phyloP scores from a whole-genome alignment of 2,329 filamentous ascomycete species.

The Cordyceps pruinosa region DNA sequence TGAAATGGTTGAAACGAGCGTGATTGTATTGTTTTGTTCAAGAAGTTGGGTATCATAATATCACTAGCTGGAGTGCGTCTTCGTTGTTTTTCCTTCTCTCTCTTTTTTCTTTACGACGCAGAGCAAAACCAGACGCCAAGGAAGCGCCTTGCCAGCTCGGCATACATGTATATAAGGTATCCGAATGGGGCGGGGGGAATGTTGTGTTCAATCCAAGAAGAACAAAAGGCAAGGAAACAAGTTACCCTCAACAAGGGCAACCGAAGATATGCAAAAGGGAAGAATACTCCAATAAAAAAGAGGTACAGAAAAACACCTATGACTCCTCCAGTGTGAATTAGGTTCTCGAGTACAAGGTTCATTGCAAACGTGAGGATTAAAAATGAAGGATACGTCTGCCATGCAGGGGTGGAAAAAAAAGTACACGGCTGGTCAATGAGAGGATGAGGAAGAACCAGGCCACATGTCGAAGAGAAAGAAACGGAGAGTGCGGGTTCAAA shows the following conservation, averaged over 20 bases:
- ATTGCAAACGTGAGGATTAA: conserved; percentile 11
- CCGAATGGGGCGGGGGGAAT: background rate
- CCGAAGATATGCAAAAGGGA: conserved; percentile 1
- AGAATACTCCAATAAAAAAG: background rate
- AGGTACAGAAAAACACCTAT: conserved; percentile 4
- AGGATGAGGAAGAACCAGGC: background rate
- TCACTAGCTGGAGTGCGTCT: conserved; percentile 12
- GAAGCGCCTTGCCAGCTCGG: background rate
- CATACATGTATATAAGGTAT: background rate
- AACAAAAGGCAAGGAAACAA: background rate
- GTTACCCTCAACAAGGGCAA: background rate
- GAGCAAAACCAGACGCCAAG: background rate
- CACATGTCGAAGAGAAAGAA: background rate
- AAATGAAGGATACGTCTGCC: conserved; percentile 9
- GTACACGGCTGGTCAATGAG: background rate
- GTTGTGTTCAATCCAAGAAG: background rate
- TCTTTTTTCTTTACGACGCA: background rate
- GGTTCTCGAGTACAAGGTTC: background rate
- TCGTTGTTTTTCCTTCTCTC: background rate
- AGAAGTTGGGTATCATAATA: conserved; percentile 17
- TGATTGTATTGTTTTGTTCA: background rate
- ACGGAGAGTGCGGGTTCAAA: conserved; percentile 2
- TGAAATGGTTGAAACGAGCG: conserved; percentile 4
- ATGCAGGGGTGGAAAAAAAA: background rate
- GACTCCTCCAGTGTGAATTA: conserved; percentile 9